phyloP scores from a whole-genome alignment of 1,139 yeast genomes.

The Yamadazyma sp. region DNA sequence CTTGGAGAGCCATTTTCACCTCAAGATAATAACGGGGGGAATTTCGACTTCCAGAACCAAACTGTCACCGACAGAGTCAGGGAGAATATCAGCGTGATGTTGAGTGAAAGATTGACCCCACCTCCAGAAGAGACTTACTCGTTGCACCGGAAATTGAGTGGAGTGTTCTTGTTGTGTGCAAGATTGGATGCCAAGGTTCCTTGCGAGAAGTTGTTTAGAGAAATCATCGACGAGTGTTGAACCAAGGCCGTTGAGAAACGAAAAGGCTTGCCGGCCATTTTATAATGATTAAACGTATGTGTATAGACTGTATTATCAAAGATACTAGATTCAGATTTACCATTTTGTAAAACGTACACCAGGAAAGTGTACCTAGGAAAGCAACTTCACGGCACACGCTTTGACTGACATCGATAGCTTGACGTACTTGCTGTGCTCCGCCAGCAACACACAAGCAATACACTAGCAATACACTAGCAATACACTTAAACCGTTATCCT shows the following conservation, averaged over 20 bases:
- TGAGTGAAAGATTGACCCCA: slow-evolving; percentile 87
- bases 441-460: too few relatives aligned
- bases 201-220: slow-evolving; percentile 73
- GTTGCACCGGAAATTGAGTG: slow-evolving; percentile 90
- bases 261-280: background rate
- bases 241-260: background rate
- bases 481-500: too few relatives aligned
- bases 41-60: slow-evolving; percentile 76
- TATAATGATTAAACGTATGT: too few relatives aligned
- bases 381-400: too few relatives aligned
- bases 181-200: slow-evolving; percentile 82
- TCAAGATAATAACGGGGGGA: slow-evolving; percentile 40
- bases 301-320: too few relatives aligned
- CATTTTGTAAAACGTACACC: too few relatives aligned
- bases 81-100: slow-evolving; percentile 82
- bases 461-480: too few relatives aligned
- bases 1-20: slow-evolving; percentile 90
- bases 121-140: slow-evolving; percentile 99
- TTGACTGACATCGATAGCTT: too few relatives aligned
- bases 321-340: background rate
- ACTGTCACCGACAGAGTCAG: slow-evolving; percentile 93
- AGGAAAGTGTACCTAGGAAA: too few relatives aligned
- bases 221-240: slow-evolving; percentile 62
- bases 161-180: slow-evolving; percentile 89
- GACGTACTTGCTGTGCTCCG: too few relatives aligned